Evolutionary conservation across 768 basidiomycete genomes (phyloP).

Genomic region (Pholiota microspora): DNA sequence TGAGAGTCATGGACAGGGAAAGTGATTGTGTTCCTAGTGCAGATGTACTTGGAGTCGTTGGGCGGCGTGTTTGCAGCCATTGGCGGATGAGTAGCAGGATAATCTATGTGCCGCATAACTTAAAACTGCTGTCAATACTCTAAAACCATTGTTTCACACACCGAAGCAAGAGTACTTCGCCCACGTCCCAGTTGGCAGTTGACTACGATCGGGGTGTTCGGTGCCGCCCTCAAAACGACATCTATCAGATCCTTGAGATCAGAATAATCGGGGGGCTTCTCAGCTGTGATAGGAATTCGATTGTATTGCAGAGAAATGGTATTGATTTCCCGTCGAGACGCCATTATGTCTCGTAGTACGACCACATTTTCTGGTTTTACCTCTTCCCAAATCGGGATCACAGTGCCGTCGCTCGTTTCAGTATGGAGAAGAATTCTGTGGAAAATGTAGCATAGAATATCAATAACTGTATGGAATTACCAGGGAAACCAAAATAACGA

Average conservation of each 20-base stretch:
- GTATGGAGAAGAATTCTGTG: slow-evolving; percentile 82
- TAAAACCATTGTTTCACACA: slow-evolving; percentile 29
- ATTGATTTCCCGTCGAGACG: slow-evolving; percentile 39
- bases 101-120: slow-evolving; percentile 40
- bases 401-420: slow-evolving; percentile 82
- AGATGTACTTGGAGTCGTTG: slow-evolving; percentile 37
- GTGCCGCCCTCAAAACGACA: slow-evolving; percentile 67
- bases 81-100: slow-evolving; percentile 80
- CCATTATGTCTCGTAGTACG: slow-evolving; percentile 90
- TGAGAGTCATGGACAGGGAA: slow-evolving; percentile 41
- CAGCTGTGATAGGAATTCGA: slow-evolving; percentile 92
- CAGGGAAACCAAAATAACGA: neutral
- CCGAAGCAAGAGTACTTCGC: slow-evolving; percentile 88
- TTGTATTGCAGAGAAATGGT: slow-evolving; percentile 72
- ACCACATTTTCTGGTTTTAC: slow-evolving; percentile 68
- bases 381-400: slow-evolving; percentile 95
- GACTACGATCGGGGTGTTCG: slow-evolving; percentile 80
- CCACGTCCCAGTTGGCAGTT: slow-evolving; percentile 96
- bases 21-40: slow-evolving; percentile 32
- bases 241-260: slow-evolving; percentile 79
- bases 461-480: neutral
- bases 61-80: slow-evolving; percentile 62
- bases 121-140: neutral
- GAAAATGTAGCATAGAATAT: slow-evolving; percentile 30
- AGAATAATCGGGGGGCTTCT: slow-evolving; percentile 72